These are phyloP conservation scores for Ambrosia hybrid DNA, from an alignment of 140 eudicot genomes.

Conservation along the genomic window DNA sequence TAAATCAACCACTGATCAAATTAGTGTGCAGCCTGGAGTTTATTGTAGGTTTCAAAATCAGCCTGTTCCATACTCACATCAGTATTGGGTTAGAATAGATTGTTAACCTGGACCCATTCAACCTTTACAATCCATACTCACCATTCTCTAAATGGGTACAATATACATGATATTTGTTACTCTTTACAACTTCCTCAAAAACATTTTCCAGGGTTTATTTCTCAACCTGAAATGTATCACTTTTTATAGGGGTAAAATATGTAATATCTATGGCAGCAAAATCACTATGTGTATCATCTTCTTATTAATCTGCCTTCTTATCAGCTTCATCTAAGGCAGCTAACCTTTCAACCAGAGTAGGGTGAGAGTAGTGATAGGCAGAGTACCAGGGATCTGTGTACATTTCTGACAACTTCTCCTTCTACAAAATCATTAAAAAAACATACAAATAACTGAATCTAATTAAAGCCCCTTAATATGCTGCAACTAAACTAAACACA, in stretches of 20 bases:
- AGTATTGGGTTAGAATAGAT: too few relatives aligned
- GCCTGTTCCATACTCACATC: too few relatives aligned
- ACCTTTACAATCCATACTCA: too few relatives aligned
- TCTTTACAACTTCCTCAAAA: constrained; percentile 22
- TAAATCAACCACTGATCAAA: too few relatives aligned
- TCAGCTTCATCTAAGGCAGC: constrained; percentile 76
- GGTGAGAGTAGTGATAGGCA: constrained; percentile 94
- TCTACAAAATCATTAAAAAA: constrained; percentile 39
- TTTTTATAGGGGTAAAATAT: constrained; percentile 23
- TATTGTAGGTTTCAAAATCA: too few relatives aligned
- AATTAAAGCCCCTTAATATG: too few relatives aligned
- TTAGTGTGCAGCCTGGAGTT: too few relatives aligned
- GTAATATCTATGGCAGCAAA: constrained; percentile 12
- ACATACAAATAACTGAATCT: not conserved
- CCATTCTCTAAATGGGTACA: not conserved
- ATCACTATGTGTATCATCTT: not conserved
- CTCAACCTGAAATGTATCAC: not conserved
- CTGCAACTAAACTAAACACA: not conserved
- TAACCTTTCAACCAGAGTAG: constrained; percentile 94
- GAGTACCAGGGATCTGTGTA: constrained; percentile 99
- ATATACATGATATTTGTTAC: constrained; percentile 27
- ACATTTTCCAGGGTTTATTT: constrained; percentile 13
- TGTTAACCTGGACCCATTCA: too few relatives aligned
- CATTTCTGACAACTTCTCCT: constrained; percentile 92
- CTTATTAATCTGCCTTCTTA: constrained; percentile 60